Evolutionary conservation across 371 early-diverging fungal genomes (phyloP).

Genomic region (Encephalitozoon hellem): DNA sequence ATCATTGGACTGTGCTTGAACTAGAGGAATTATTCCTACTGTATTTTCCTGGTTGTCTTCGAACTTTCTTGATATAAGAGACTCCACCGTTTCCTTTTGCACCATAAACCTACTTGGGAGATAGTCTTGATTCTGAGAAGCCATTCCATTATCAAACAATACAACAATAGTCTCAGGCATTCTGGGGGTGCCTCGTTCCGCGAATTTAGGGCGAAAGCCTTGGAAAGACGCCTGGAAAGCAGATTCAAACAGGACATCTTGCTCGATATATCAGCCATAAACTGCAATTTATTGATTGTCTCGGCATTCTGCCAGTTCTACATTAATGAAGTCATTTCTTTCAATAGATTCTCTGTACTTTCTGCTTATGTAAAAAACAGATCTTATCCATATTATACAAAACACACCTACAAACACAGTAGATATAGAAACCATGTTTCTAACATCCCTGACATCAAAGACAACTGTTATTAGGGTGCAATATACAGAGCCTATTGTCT

Average conservation of each 20-base stretch:
- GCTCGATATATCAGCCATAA: neutral
- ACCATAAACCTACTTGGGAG: constrained; percentile 81
- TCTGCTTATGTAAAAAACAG: constrained; percentile 51
- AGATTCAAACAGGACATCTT: neutral
- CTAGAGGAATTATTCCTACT: constrained; percentile 86
- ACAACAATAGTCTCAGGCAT: constrained; percentile 53
- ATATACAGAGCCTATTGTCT: constrained; percentile 45
- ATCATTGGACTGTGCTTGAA: constrained; percentile 54
- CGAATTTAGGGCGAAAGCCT: neutral
- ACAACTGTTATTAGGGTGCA: neutral
- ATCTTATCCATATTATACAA: constrained; percentile 48
- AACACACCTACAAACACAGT: constrained; percentile 13
- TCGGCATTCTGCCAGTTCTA: constrained; percentile 28
- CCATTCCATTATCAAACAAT: constrained; percentile 52
- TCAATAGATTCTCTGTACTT: constrained; percentile 51
- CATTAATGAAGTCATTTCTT: constrained; percentile 40
- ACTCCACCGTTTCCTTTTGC: constrained; percentile 81
- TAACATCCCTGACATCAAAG: constrained; percentile 42
- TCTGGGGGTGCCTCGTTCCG: neutral
- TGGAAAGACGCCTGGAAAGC: neutral
- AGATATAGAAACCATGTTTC: constrained; percentile 44
- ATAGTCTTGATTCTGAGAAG: constrained; percentile 77
- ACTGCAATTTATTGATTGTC: neutral
- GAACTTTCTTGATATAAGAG: constrained; percentile 77
- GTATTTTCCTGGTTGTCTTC: constrained; percentile 84